A percentile compares a stretch with the other conserved stretches of the same genome.
These are phyloP conservation scores for Micromonas pusilla DNA, from an alignment of 139 green algal genomes.

Conservation along the genomic window DNA sequence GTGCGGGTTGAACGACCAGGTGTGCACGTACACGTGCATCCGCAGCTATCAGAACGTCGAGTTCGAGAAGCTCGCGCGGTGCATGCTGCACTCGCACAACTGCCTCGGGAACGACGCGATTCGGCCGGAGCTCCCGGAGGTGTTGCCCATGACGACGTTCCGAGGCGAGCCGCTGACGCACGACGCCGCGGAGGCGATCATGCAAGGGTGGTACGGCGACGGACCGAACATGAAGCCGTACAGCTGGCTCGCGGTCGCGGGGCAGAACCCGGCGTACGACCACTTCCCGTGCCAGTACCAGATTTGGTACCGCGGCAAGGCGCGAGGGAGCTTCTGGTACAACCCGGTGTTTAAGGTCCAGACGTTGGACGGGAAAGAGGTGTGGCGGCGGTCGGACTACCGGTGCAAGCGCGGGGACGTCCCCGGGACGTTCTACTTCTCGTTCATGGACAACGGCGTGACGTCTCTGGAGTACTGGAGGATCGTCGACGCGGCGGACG, in stretches of 20 bases:
- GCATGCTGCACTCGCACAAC: slow-evolving; percentile 94
- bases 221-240: slow-evolving; percentile 25
- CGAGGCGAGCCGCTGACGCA: slow-evolving; percentile 67
- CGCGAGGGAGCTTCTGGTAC: slow-evolving; percentile 65
- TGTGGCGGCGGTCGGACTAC: slow-evolving; percentile 33
- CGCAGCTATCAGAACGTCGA: slow-evolving; percentile 76
- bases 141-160: slow-evolving; percentile 67
- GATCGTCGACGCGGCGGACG: slow-evolving; percentile 77
- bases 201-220: slow-evolving; percentile 37
- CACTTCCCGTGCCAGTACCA: slow-evolving; percentile 83
- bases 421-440: slow-evolving; percentile 28
- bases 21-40: slow-evolving; percentile 82
- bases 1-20: slow-evolving; percentile 84
- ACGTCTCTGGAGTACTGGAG: slow-evolving; percentile 75
- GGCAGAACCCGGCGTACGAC: slow-evolving; percentile 69
- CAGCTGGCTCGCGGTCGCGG: slow-evolving; percentile 56
- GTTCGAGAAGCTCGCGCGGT: slow-evolving; percentile 82
- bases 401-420: slow-evolving; percentile 18
- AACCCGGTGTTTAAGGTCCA: slow-evolving; percentile 45
- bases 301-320: slow-evolving; percentile 76
- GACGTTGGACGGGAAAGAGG: slow-evolving; percentile 21
- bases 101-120: slow-evolving; percentile 60
- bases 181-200: slow-evolving; percentile 64
- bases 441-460: slow-evolving; percentile 80
- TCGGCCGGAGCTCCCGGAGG: slow-evolving; percentile 40